Percentiles rank a stretch among this genome's conserved stretches.
Conservation (phyloP, 345 rosid genomes). For the Clarkia xantiana region DNA sequence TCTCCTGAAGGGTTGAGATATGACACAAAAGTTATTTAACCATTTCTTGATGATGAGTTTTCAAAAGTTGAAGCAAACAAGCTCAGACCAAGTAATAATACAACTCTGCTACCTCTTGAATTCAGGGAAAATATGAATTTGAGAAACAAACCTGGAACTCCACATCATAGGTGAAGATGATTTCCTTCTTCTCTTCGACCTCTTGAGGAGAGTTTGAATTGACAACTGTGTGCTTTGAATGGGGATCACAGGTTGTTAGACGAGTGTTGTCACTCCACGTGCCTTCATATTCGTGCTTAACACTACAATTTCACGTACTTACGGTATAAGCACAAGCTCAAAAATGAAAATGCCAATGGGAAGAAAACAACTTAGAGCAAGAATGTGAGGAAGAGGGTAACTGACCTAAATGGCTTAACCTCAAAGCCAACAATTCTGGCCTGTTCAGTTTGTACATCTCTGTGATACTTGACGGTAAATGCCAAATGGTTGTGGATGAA, state of each 20-base stretch:
- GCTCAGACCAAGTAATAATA: no score
- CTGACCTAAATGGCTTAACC: slow-evolving; percentile 22
- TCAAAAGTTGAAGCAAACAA: no score
- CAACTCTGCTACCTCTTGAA: no score
- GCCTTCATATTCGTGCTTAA: slow-evolving; percentile 25
- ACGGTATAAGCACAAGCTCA: no score
- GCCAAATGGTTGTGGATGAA: slow-evolving; percentile 26
- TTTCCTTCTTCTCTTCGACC: slow-evolving; percentile 15
- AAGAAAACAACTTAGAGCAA: no score
- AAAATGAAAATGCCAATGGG: no score
- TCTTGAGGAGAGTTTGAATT: slow-evolving; percentile 10
- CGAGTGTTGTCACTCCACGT: slow-evolving; percentile 15
- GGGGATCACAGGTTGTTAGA: slow-evolving; percentile 18
- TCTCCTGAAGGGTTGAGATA: slow-evolving; percentile 13
- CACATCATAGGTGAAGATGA: slow-evolving; percentile 4
- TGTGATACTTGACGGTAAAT: slow-evolving; percentile 29
- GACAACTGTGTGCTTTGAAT: slow-evolving; percentile 10
- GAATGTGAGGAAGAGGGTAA: neutral
- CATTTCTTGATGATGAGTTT: no score
- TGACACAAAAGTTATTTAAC: no score
- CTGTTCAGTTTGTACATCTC: slow-evolving; percentile 17
- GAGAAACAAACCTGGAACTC: neutral
- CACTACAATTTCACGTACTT: slow-evolving; percentile 7
- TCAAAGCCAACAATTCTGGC: slow-evolving; percentile 31
- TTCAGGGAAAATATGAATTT: no score